phyloP scores from a whole-genome alignment of 768 basidiomycete genomes.

The Boletellus ananas region DNA sequence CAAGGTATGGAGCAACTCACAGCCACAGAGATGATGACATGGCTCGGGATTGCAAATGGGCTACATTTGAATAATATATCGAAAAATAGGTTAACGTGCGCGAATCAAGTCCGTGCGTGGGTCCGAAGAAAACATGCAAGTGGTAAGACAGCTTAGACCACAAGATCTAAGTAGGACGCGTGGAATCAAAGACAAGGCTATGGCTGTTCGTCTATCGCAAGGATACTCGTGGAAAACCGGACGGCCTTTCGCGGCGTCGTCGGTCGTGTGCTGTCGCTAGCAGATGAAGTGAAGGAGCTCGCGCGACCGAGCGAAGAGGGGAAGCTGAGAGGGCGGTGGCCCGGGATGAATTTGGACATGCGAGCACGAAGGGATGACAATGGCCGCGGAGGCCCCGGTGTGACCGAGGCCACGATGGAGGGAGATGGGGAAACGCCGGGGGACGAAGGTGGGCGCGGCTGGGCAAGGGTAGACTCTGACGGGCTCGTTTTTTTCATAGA shows the following conservation, averaged over 20 bases:
- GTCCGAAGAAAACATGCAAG: slow-evolving; percentile 22
- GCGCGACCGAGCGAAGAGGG: slow-evolving; percentile 32
- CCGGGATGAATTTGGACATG: slow-evolving; percentile 51
- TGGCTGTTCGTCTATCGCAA: slow-evolving; percentile 24
- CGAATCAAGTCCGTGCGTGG: slow-evolving; percentile 17
- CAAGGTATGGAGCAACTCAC: slow-evolving; percentile 11
- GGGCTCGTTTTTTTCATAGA: slow-evolving; percentile 56
- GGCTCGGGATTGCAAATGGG: slow-evolving; percentile 9
- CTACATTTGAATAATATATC: slow-evolving; percentile 32
- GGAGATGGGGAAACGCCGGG: slow-evolving; percentile 23
- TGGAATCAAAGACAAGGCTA: slow-evolving; percentile 8
- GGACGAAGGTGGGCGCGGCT: slow-evolving; percentile 14
- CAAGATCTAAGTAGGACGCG: slow-evolving; percentile 2
- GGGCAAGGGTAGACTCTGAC: slow-evolving; percentile 20
- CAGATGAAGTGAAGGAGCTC: slow-evolving; percentile 31
- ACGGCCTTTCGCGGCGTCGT: slow-evolving; percentile 56
- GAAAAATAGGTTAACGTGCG: slow-evolving; percentile 22
- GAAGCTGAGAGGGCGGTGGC: slow-evolving; percentile 37
- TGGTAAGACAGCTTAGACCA: slow-evolving; percentile 13
- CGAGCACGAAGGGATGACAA: slow-evolving; percentile 43
- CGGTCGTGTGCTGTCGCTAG: slow-evolving; percentile 35
- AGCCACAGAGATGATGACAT: slow-evolving; percentile 30
- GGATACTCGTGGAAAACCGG: slow-evolving; percentile 51
- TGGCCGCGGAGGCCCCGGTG: slow-evolving; percentile 26
- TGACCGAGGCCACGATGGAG: slow-evolving; percentile 37